Evolutionary conservation across 2,329 filamentous ascomycete species (phyloP).

Genomic region (Fusarium napiforme): DNA sequence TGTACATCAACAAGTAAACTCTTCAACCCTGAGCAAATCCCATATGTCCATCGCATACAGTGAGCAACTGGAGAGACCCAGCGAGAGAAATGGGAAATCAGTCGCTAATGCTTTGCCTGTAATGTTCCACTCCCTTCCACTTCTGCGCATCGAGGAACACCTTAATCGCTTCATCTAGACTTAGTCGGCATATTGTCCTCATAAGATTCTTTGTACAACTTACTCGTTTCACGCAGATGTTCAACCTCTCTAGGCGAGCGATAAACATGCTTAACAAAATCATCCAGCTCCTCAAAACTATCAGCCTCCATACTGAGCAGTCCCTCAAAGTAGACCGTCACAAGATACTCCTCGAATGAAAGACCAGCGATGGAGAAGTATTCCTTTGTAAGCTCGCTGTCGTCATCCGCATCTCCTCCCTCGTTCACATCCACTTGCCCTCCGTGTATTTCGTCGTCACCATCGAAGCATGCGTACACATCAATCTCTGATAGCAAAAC

Average conservation of each 20-base stretch:
- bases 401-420: background rate
- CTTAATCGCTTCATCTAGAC: background rate
- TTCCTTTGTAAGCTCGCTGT: background rate
- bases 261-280: slow-evolving; percentile 1
- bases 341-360: slow-evolving; percentile 3
- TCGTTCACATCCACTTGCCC: background rate
- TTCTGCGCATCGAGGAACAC: background rate
- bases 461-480: background rate
- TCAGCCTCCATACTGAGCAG: background rate
- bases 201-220: background rate
- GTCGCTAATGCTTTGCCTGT: background rate
- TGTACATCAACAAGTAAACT: no score
- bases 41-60: background rate
- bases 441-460: background rate
- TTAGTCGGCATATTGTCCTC: background rate
- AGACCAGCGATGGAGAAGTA: background rate
- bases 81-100: background rate
- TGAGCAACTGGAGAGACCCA: no score
- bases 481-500: background rate
- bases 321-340: background rate
- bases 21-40: no score
- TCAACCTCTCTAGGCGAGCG: background rate
- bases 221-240: background rate
- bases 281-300: background rate
- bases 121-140: background rate